These are phyloP conservation scores for Dryas drummondii DNA, from an alignment of 306 rosid genomes.

Conservation along the genomic window DNA sequence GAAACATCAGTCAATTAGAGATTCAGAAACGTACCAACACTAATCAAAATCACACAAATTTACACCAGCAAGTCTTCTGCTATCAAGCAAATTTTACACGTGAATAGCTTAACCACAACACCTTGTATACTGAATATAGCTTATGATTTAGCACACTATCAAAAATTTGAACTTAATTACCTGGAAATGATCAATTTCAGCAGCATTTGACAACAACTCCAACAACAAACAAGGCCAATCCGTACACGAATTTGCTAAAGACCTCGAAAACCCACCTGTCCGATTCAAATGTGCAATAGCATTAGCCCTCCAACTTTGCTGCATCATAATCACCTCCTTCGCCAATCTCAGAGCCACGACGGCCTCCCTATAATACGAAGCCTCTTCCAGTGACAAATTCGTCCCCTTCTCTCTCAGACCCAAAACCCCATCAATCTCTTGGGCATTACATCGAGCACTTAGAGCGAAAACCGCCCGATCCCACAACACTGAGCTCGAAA, in stretches of 20 bases:
- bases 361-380: slow-evolving; percentile 69
- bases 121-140: neutral
- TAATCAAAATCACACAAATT: neutral
- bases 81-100: neutral
- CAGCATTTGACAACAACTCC: slow-evolving; percentile 85
- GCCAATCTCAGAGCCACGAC: slow-evolving; percentile 69
- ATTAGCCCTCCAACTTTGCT: slow-evolving; percentile 67
- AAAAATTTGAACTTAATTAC: slow-evolving; percentile 28
- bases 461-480: slow-evolving; percentile 62
- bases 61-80: neutral
- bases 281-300: slow-evolving; percentile 73
- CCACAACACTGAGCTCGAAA: slow-evolving; percentile 59
- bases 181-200: slow-evolving; percentile 91
- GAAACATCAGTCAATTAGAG: slow-evolving; percentile 34
- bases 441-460: slow-evolving; percentile 47
- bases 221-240: slow-evolving; percentile 92
- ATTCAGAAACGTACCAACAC: slow-evolving; percentile 1
- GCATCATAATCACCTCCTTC: slow-evolving; percentile 63
- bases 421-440: slow-evolving; percentile 55
- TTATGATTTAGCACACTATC: neutral
- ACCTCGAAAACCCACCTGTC: slow-evolving; percentile 57
- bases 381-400: slow-evolving; percentile 62
- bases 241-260: slow-evolving; percentile 67
- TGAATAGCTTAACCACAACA: neutral
- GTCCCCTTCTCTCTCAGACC: slow-evolving; percentile 44